Percentiles rank a stretch among this genome's conserved stretches.
Conservation (phyloP, 2,329 filamentous ascomycete genomes). For the Hypocrella siamensis region DNA sequence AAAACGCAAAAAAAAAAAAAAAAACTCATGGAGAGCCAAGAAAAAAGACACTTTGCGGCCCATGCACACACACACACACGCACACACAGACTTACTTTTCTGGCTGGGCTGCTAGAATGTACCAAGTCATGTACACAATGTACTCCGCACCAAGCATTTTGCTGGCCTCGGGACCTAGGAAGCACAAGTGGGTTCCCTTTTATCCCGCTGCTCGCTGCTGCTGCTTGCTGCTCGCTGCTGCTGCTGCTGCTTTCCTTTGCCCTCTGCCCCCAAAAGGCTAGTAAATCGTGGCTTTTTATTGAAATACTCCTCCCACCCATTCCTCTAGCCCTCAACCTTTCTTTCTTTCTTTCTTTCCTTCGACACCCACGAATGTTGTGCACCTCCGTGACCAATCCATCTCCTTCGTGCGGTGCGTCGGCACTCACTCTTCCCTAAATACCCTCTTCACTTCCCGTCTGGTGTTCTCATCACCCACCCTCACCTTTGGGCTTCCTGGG, state of each 20-base stretch:
- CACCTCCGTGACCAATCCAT: slow-evolving; percentile 26
- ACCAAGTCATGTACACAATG: not conserved
- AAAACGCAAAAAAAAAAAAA: not conserved
- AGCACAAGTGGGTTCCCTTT: slow-evolving; percentile 6
- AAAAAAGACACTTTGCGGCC: not conserved
- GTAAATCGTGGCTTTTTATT: slow-evolving; percentile 11
- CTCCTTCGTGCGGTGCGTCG: slow-evolving; percentile 33
- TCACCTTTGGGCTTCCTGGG: slow-evolving; percentile 3
- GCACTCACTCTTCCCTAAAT: slow-evolving; percentile 11
- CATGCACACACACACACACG: too few species aligned
- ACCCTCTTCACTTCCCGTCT: slow-evolving; percentile 5
- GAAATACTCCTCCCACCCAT: slow-evolving; percentile 24
- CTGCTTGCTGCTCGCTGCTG: too few species aligned
- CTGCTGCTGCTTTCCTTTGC: too few species aligned
- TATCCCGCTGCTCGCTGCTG: too few species aligned
- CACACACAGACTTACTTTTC: too few species aligned
- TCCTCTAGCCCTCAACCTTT: slow-evolving; percentile 6
- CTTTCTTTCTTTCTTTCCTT: slow-evolving; percentile 20
- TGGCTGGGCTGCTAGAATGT: too few species aligned
- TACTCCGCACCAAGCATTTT: not conserved
- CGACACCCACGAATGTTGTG: slow-evolving; percentile 33
- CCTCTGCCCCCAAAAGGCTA: slow-evolving; percentile 2
- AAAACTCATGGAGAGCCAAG: not conserved
- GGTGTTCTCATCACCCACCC: slow-evolving; percentile 2
- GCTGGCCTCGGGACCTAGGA: slow-evolving; percentile 2